Evolutionary conservation across 2,329 filamentous ascomycete species (phyloP), one percentile per base, ranked within the genome.

Genomic region (Aschersonia sp.): DNA sequence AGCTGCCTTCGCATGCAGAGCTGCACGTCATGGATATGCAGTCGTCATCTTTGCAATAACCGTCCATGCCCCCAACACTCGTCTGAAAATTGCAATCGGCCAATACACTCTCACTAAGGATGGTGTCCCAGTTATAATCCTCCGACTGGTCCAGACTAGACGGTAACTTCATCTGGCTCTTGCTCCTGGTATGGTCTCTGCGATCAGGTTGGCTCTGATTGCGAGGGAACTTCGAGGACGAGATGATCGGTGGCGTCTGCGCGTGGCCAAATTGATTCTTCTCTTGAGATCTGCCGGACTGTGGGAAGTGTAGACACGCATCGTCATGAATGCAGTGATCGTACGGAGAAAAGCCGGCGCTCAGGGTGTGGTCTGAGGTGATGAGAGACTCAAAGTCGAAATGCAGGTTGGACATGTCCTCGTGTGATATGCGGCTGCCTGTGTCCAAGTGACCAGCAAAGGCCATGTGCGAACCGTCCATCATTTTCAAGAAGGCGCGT

Each of bases 1-100:
- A 66, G 37, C 53, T 60, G 43, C 55, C 57, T 6, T 57, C 61
- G 47, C 65, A 68, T 10, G 61, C 55, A 14, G 62, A 64, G 50
- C 55, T 59, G 54, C 64, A 66, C 33, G 60, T 58, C 44, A 58
- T 55, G 14, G 63, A 62, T 9, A 55, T 56, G 42, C 56, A 59
- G 41, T 62, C 62, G n/a, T 58, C 58, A n/a, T 56, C 56, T 6
- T 50, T 44, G 45, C 46, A 49, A 12, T 37, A 12, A 22, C 31
- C 5, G 39, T 35, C 50, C 5, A 49, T 30, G 12, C 35, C 46
- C 12, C 32, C 44, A 22, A 22, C 22, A 4, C 29, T 30, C 30
- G 29, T 14, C 11, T 52, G 43, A 5, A 51, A 30, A 5, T 45
- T 32, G 12, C 50, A 43, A 40, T 37, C 44, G 8, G 49, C 43